Base-by-base conservation (phyloP, 495 filamentous ascomycete genomes). In the Penicillium turbatum region DNA sequence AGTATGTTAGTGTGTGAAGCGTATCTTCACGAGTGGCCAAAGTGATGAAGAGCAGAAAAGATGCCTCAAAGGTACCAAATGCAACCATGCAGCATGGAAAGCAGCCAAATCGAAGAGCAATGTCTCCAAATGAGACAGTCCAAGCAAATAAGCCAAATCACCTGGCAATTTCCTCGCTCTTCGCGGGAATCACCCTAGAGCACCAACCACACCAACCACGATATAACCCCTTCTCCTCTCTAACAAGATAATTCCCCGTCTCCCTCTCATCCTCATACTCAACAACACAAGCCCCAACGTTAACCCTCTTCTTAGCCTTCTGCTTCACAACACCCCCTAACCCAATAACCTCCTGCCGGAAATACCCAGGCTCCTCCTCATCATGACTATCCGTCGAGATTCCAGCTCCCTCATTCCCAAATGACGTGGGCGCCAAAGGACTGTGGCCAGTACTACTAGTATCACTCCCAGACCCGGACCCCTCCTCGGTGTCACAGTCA, bases 291-390 rank as follows among this genome's bases (percentile, higher is more conserved):
- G 86, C 86, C 12, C 90, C 91, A 1, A 96, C 82, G 53, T 78
- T 74, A 12, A 92, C 82, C 61, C 86, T 82, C 57, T 85, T 84
- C 67, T 89, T 86, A 7, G 83, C 71, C 70, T 89, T 92, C 53
- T 84, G 86, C 77, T 92, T 95, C 42, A 95, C 81, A 9, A 83
- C 76, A 0, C 91, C 91, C 12, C 91, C 90, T 30, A 96, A 82
- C 4, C 90, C 91, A 61, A 93, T 88, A 56, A 95, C 84, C 68
- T 96, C 91, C 64, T 92, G 89, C 26, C 84, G 74, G 56, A 81
- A 80, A 64, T 95, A 95, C 15, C 90, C 90, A 3, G 80, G 77
- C 27, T 72, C 69, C 59, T 79, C 75, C 51, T 77, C 75, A 27
- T 66, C 62, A 50, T 66, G 64, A 16, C 59, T 64, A 54, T 69